phyloP scores from a whole-genome alignment of 2,329 filamentous ascomycete species.

The Lecanoromycetidae sp. region DNA sequence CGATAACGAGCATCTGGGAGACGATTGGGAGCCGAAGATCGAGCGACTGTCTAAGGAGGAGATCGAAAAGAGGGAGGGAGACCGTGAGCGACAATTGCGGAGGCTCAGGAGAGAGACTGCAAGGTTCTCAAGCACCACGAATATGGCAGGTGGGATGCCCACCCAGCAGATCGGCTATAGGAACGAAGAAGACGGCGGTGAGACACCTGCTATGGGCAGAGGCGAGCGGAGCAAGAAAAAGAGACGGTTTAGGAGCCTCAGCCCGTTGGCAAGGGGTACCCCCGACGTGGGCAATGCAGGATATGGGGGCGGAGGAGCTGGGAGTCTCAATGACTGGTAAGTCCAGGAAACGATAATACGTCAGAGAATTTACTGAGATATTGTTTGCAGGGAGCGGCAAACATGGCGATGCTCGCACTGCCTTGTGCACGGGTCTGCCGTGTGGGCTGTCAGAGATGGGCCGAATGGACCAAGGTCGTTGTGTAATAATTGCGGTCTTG shows the following conservation, averaged over 20 bases:
- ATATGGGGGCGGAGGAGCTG: slow-evolving; percentile 53
- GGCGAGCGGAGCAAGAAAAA: slow-evolving; percentile 95
- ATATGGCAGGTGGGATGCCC: slow-evolving; percentile 66
- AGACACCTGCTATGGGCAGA: slow-evolving; percentile 71
- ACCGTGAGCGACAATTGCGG: slow-evolving; percentile 81
- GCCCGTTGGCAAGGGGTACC: slow-evolving; percentile 66
- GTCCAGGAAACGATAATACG: no score
- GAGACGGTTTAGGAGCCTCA: slow-evolving; percentile 76
- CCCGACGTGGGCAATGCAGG: slow-evolving; percentile 57
- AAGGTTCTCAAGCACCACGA: slow-evolving; percentile 74
- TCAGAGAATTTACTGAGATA: not conserved
- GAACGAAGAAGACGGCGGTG: slow-evolving; percentile 39
- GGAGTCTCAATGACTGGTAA: slow-evolving; percentile 53
- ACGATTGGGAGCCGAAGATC: slow-evolving; percentile 73
- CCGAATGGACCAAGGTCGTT: slow-evolving; percentile 75
- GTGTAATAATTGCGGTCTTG: slow-evolving; percentile 83
- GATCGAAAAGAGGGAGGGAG: slow-evolving; percentile 91
- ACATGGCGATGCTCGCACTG: slow-evolving; percentile 87
- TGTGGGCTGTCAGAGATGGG: slow-evolving; percentile 92
- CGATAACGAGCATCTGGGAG: slow-evolving; percentile 76
- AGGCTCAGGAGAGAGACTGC: slow-evolving; percentile 82
- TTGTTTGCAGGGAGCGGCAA: slow-evolving; percentile 51
- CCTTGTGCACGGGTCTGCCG: slow-evolving; percentile 71
- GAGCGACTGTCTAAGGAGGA: slow-evolving; percentile 83
- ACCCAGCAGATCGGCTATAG: slow-evolving; percentile 46